Evolutionary conservation across 345 rosid genomes (phyloP).

Genomic region (Camelina sativa): DNA sequence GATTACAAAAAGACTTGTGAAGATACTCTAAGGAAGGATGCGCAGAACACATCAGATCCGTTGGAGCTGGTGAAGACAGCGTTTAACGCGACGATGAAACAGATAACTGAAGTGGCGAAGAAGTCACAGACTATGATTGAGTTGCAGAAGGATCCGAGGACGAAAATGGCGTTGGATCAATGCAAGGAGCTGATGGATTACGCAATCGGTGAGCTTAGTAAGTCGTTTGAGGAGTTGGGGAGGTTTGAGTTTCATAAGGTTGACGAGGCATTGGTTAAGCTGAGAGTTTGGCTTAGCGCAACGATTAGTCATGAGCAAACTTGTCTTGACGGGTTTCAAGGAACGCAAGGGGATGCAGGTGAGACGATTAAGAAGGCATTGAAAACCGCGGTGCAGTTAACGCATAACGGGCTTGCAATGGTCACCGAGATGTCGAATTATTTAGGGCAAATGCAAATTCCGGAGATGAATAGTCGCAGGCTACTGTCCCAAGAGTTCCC

Average conservation of each 20-base stretch:
- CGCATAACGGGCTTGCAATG: constrained; percentile 73
- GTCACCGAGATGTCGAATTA: constrained; percentile 50
- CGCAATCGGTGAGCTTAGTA: constrained; percentile 55
- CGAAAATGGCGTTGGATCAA: constrained; percentile 53
- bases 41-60: constrained; percentile 56
- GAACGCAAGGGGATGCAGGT: constrained; percentile 54
- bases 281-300: constrained; percentile 78
- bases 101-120: constrained; percentile 50
- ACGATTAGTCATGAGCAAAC: constrained; percentile 71
- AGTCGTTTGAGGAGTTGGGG: constrained; percentile 48
- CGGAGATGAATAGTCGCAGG: constrained; percentile 35
- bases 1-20: constrained; percentile 60
- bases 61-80: constrained; percentile 60
- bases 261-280: constrained; percentile 48
- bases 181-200: constrained; percentile 70
- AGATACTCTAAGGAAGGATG: constrained; percentile 47
- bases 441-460: constrained; percentile 38
- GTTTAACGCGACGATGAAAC: constrained; percentile 51
- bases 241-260: constrained; percentile 44
- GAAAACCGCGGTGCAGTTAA: constrained; percentile 57
- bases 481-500: constrained; percentile 42
- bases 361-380: constrained; percentile 56
- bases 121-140: constrained; percentile 53
- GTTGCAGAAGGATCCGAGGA: constrained; percentile 59
- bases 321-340: constrained; percentile 74